Base-by-base conservation (phyloP, 345 rosid genomes). In the Isatis tinctoria region DNA sequence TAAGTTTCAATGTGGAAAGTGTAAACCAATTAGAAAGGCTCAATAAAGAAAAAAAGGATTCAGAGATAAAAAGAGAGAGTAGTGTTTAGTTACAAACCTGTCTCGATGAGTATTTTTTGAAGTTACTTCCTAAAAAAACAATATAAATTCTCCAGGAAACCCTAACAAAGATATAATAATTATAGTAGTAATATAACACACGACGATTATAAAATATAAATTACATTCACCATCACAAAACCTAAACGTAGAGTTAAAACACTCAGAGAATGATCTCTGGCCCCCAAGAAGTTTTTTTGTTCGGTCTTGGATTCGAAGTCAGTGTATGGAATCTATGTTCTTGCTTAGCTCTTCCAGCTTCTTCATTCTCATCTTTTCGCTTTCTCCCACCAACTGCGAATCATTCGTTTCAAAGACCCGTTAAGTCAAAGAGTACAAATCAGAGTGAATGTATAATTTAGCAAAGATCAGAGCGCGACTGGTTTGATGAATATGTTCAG, bases 341-440 rank as follows among this genome's bases (percentile, higher is more conserved):
- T 85, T 88, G 84, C 93, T 88, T 72, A 90, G 93, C 87, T 90
- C 93, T 77, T 90, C 96, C 80, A 90, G 86, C 83, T 90, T 90
- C 88, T 88, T 90, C 89, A 90, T 81, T 88, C 96, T 86, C 87
- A 83, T 17, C 84, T 62, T 88, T 83, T 90, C 96, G 43, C 96
- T 90, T 81, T 90, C 96, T n/a, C 87, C 76, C 69, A 88, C 96
- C 82, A 90, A 85, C 96, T 90, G 87, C 48, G 1, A 41, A 22
- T 62, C 84, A 72, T 68, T 60, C 71, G 1, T 28, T 59, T 14
- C 8, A 11, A 59, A 72, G 51, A 37, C 17, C 47, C 6, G 6
- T 47, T 16, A 33, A 49, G 47, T 59, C 10, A 12, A 30, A 53
- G 39, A 68, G 63, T 65, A 65, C 77, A 64, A 5, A 69, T 20